Conservation (phyloP, 2,329 filamentous ascomycete genomes). For the Sarocladium kiliense region DNA sequence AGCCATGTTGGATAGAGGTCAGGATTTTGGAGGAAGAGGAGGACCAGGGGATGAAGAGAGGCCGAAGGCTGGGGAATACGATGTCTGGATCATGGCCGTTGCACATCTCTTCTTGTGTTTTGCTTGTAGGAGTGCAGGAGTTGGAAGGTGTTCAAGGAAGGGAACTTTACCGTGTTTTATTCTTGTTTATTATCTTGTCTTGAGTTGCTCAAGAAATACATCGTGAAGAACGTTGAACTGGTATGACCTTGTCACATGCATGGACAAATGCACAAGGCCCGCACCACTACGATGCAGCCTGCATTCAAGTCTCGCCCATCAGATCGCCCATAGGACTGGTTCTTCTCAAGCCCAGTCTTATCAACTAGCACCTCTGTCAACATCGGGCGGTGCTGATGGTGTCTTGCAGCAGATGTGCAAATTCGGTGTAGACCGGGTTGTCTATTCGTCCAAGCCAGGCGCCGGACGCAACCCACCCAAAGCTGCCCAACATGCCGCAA, state of each 20-base stretch:
- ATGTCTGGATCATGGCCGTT: no score
- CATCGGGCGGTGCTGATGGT: no score
- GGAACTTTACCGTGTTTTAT: not conserved
- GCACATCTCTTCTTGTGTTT: no score
- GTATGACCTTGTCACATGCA: not conserved
- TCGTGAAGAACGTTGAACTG: not conserved
- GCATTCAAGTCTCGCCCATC: no score
- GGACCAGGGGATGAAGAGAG: not conserved
- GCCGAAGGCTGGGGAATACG: not conserved
- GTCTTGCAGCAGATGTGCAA: not conserved
- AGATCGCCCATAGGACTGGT: no score
- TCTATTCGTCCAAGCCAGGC: not conserved
- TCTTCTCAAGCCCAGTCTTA: not conserved
- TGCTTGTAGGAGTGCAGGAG: not conserved
- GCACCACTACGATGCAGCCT: no score
- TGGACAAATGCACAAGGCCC: no score
- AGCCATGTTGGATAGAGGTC: not conserved
- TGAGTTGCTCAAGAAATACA: conserved; percentile 5
- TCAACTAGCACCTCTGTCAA: no score
- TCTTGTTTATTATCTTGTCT: conserved; percentile 8
- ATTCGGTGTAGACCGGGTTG: conserved; percentile 1
- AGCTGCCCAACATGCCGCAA: not conserved
- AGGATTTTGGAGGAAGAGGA: not conserved
- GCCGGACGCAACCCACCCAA: not conserved
- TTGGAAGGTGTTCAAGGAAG: not conserved